These are phyloP conservation scores for Scytalidium sp. DNA, from an alignment of 2,329 filamentous ascomycete species.

Conservation along the genomic window DNA sequence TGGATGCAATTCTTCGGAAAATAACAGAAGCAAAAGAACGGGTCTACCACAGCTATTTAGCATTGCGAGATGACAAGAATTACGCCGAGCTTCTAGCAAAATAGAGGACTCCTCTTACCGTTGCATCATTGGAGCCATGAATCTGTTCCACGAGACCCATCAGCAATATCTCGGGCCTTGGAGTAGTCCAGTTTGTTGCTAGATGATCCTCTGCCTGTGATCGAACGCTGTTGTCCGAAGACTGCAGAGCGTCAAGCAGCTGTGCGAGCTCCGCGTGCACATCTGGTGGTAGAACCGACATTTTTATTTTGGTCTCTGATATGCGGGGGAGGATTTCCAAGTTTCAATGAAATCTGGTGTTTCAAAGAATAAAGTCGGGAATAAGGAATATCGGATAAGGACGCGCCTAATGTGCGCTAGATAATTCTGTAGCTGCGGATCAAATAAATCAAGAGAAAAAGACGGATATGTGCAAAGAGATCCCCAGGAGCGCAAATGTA, in stretches of 20 bases:
- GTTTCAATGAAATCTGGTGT: slow-evolving; percentile 1
- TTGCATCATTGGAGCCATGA: slow-evolving; percentile 58
- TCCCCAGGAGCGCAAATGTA: not conserved
- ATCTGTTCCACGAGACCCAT: slow-evolving; percentile 96
- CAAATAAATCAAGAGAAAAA: not conserved
- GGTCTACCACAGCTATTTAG: slow-evolving; percentile 65
- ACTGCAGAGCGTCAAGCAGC: slow-evolving; percentile 85
- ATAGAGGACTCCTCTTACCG: slow-evolving; percentile 17
- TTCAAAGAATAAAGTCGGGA: not conserved
- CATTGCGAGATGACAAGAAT: too few relatives aligned
- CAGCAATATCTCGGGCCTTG: slow-evolving; percentile 80
- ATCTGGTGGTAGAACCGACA: slow-evolving; percentile 85
- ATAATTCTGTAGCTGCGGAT: not conserved
- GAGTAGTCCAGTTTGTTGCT: slow-evolving; percentile 82
- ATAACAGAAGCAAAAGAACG: slow-evolving; percentile 91
- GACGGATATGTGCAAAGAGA: not conserved
- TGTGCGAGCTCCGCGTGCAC: slow-evolving; percentile 80
- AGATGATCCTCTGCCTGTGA: slow-evolving; percentile 87
- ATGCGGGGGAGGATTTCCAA: not conserved
- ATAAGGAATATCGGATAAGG: not conserved
- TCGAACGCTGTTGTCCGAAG: slow-evolving; percentile 81
- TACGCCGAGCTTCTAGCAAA: not conserved
- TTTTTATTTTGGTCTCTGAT: slow-evolving; percentile 32
- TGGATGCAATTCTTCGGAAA: slow-evolving; percentile 89
- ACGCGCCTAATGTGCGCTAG: not conserved